These are phyloP conservation scores for Ulmus americana DNA, from an alignment of 331 rosid species.

Conservation along the genomic window DNA sequence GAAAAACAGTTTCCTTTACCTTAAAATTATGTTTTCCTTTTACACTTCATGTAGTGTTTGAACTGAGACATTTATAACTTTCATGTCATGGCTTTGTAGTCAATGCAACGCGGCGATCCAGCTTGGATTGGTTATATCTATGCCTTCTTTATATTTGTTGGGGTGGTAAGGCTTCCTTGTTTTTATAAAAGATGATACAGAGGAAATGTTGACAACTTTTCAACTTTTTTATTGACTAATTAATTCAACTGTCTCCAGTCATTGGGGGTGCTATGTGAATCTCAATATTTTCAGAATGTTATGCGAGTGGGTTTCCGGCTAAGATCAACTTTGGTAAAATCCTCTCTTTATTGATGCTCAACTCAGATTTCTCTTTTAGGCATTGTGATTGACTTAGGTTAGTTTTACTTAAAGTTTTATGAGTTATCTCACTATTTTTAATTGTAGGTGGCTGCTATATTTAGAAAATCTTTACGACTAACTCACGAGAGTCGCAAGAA, in stretches of 20 bases:
- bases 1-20: no score
- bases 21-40: neutral
- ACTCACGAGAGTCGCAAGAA: constrained; percentile 40
- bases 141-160: constrained; percentile 67
- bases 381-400: constrained; percentile 6
- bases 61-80: constrained; percentile 17
- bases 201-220: neutral
- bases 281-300: constrained; percentile 70
- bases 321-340: constrained; percentile 74
- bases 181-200: neutral
- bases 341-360: constrained; percentile 17
- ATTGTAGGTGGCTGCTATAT: constrained; percentile 43
- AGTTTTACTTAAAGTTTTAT: neutral
- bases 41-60: constrained; percentile 1
- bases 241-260: constrained; percentile 48
- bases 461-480: constrained; percentile 40
- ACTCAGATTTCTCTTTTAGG: constrained; percentile 10
- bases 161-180: constrained; percentile 67
- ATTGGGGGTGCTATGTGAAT: constrained; percentile 55
- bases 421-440: neutral
- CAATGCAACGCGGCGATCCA: constrained; percentile 85
- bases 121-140: constrained; percentile 75
- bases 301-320: constrained; percentile 78
- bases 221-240: constrained; percentile 23
- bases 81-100: constrained; percentile 46